Percentiles rank a stretch among this genome's conserved stretches.
phyloP scores from a whole-genome alignment of 2,329 filamentous ascomycete species.

The Exophiala xenobiotica region DNA sequence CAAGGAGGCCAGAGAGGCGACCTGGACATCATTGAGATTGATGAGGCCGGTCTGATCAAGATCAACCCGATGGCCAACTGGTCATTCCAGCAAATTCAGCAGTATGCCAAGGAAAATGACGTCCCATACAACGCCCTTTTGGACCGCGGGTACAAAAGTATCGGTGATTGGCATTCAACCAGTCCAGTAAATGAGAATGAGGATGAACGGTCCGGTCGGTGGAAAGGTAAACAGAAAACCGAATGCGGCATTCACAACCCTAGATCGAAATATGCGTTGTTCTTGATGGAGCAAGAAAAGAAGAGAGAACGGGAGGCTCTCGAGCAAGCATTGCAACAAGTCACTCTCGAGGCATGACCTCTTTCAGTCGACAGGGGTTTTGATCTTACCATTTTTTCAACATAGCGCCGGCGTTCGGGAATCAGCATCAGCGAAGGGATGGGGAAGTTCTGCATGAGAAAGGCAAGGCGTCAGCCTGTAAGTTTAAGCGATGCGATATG shows the following conservation, averaged over 20 bases:
- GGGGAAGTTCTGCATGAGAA: constrained; percentile 8
- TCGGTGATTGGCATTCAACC: constrained; percentile 98
- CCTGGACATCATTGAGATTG: constrained; percentile 87
- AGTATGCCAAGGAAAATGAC: constrained; percentile 79
- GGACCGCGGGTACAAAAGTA: constrained; percentile 93
- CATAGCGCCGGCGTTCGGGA: constrained; percentile 31
- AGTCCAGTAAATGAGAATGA: constrained; percentile 85
- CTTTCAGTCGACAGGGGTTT: background rate
- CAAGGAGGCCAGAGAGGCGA: constrained; percentile 91
- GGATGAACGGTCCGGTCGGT: constrained; percentile 92
- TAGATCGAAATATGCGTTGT: constrained; percentile 87
- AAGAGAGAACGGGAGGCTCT: constrained; percentile 62
- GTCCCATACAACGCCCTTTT: constrained; percentile 93
- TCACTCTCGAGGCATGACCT: constrained; percentile 21
- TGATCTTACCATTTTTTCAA: constrained; percentile 12
- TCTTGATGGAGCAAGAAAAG: constrained; percentile 69
- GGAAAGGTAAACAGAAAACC: constrained; percentile 94
- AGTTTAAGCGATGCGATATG: constrained; percentile 10
- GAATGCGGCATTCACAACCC: constrained; percentile 99
- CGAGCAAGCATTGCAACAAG: constrained; percentile 40
- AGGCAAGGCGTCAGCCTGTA: constrained; percentile 3
- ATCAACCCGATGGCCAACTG: constrained; percentile 96
- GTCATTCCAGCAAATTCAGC: constrained; percentile 84
- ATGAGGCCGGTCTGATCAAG: constrained; percentile 90
- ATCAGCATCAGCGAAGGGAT: constrained; percentile 20